Evolutionary conservation across 1,284 basidiomycete species (phyloP).

Genomic region (Ceratobasidium sp.): DNA sequence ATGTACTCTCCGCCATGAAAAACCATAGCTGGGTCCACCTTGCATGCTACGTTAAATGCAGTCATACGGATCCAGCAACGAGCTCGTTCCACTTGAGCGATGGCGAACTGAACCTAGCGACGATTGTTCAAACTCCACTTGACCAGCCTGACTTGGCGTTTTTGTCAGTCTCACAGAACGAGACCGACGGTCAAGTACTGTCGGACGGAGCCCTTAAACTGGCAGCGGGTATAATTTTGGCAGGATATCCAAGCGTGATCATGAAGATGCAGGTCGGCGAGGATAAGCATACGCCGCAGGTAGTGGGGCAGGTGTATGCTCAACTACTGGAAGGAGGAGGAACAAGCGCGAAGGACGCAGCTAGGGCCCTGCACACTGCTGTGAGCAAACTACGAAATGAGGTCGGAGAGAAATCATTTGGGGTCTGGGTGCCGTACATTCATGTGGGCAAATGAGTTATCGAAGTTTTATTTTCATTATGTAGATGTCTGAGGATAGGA

Average conservation of each 20-base stretch:
- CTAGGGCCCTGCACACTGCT: background rate
- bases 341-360: background rate
- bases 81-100: conserved; percentile 25
- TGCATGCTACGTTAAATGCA: conserved; percentile 27
- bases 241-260: conserved; percentile 9
- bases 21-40: conserved; percentile 22
- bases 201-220: conserved; percentile 26
- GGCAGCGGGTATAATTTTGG: conserved; percentile 17
- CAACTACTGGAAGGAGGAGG: conserved; percentile 5
- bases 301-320: conserved; percentile 7
- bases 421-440: background rate
- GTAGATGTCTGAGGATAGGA: too few relatives aligned
- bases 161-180: conserved; percentile 18
- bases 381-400: background rate
- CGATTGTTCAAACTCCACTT: background rate
- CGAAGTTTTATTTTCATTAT: too few relatives aligned
- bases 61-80: background rate
- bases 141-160: conserved; percentile 7
- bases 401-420: conserved; percentile 3
- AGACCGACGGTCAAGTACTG: background rate
- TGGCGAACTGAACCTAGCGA: conserved; percentile 1
- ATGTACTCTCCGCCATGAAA: background rate
- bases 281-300: background rate
- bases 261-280: conserved; percentile 17
- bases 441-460: background rate